Percentiles rank a stretch among this genome's conserved stretches.
phyloP scores from a whole-genome alignment of 306 rosid genomes.

The Trichosanthes truncata region DNA sequence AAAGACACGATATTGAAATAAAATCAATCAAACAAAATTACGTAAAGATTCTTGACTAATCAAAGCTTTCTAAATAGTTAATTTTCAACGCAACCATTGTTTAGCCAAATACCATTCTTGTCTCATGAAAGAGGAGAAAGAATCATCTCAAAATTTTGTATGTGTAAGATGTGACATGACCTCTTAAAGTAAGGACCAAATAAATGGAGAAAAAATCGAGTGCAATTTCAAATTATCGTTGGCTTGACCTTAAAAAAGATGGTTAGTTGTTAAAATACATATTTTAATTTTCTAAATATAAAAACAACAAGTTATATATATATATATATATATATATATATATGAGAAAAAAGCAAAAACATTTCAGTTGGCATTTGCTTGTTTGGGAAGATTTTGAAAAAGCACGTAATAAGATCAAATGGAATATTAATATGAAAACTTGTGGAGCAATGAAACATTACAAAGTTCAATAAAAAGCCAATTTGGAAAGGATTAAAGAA shows the following conservation, averaged over 20 bases:
- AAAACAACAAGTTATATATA: background rate
- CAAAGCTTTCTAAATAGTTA: background rate
- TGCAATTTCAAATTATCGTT: background rate
- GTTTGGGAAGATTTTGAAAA: background rate
- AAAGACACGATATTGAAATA: background rate
- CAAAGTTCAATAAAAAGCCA: background rate
- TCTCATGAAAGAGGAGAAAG: background rate
- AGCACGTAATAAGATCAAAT: background rate
- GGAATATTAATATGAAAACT: slow-evolving; percentile 5
- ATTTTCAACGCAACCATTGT: background rate
- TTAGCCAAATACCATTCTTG: background rate
- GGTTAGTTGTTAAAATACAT: background rate
- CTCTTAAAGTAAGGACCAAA: background rate
- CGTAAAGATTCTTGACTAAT: background rate
- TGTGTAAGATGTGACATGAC: background rate
- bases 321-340: background rate
- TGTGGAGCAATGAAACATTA: background rate
- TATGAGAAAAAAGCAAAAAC: background rate
- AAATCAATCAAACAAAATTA: background rate
- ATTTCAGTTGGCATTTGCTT: background rate
- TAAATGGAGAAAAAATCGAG: background rate
- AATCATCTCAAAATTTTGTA: background rate
- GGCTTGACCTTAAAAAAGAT: background rate
- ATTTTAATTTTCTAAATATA: background rate
- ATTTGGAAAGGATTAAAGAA: background rate